Evolutionary conservation across 1,284 basidiomycete genomes (phyloP), one percentile per base, ranked within the genome.

Genomic region (Cutaneotrichosporon arboriforme): DNA sequence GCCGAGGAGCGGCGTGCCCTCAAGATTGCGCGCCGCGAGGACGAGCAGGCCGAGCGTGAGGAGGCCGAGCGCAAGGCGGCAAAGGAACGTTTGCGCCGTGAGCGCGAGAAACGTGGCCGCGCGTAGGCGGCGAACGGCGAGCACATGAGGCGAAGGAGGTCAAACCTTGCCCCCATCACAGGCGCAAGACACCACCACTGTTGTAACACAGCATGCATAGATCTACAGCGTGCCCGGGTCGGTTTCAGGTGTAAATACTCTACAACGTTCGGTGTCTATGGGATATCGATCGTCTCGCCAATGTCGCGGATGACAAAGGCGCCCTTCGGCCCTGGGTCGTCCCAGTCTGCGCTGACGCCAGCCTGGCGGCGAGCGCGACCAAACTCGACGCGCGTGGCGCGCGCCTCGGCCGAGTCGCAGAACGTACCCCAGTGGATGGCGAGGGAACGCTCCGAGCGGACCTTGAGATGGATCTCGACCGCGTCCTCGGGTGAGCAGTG

Each of bases 351-450:
- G 15, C 65, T 59, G 7, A 75, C 62, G 2, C 60, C 63, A 5
- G 59, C 43, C 17, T 57, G 37, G 36, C 70, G 48, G 8, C 72
- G 58, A 4, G 57, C 67, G 8, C 69, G 53, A 4, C 68, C 72
- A 64, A 76, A 74, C 37, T 72, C 71, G 13, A 72, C 69, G 17
- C 73, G 48, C n/a, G 65, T 67, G 2, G 72, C 74, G 37, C 74
- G 55, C 8, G 67, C 63, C 57, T 76, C 74, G 17, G 72, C 65
- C 4, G 55, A 55, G 50, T 74, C 71, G 51, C 71, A 74, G 55
- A 76, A 75, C 9, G 74, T 76, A n/a, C 73, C 72, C 68, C 73
- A 74, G 58, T 76, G 74, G 21, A 76, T 70, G 9, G 69, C 74
- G 21, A 76, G 23, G 5, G 59, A 60, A n/a, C 71, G 57, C 34